Base-by-base conservation (phyloP, 164 flowering plant genomes). In the Vitis riparia region DNA sequence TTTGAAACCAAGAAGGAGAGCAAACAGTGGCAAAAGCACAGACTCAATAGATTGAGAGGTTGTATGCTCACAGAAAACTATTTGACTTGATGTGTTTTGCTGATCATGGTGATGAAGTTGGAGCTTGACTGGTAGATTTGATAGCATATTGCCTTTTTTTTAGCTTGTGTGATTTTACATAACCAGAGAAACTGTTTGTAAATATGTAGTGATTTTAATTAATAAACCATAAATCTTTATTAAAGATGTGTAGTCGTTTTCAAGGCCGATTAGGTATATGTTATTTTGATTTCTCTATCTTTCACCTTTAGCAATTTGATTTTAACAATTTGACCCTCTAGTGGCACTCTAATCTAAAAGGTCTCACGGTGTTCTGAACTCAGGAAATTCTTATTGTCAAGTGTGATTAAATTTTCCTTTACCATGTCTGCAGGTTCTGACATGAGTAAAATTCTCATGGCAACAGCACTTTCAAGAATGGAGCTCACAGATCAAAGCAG, bases 381-480 rank as follows among this genome's bases (percentile, higher is more conserved):
- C 44, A 32, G 44, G 44, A 32, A 4, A 32, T 32, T 32, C 44
- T 6, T 32, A 32, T 32, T 32, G 44, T 32, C 44, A 2, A 32
- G 44, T 44, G 48, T 63, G 27, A 51, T 15, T 15, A 17, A 60
- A 23, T 27, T 47, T 37, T 52, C 3, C 23, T n/a, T 5, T 67
- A 49, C 51, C 44, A 16, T 66, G 56, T 15, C 55, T 79, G 59
- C 85, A 93, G 98, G 98, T 59, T 89, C 98, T 32, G 94, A 90
- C 66, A 93, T 91, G 95, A 81, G 82, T 71, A 93, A 88, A 81
- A 84, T 93, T 69, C 88, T 93, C 48, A 88, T 91, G 94, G 97
- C 98, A 63, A 89, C 91, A 5, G 90, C 97, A 68, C 78, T 93
- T 65, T 90, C 92, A 73, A 89, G 87, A 63, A 83, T 93, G 87